Evolutionary conservation across 2,329 filamentous ascomycete genomes (phyloP).

Genomic region (Cytospora mali): DNA sequence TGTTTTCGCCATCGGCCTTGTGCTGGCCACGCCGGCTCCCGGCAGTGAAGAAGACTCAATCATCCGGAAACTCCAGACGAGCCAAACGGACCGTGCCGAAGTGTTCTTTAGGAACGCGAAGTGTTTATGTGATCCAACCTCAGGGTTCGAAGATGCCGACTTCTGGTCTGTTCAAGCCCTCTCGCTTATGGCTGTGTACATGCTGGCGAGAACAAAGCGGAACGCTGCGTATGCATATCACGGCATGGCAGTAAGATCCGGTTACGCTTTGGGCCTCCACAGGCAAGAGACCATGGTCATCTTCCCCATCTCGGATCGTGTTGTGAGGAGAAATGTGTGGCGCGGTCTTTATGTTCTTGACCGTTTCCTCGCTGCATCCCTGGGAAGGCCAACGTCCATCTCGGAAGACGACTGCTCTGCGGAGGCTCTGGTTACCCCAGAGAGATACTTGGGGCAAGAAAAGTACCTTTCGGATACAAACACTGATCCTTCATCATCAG

Average conservation of each 20-base stretch:
- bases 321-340: slow-evolving; percentile 61
- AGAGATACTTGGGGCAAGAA: slow-evolving; percentile 22
- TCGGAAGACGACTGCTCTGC: slow-evolving; percentile 64
- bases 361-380: slow-evolving; percentile 61
- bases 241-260: slow-evolving; percentile 65
- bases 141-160: slow-evolving; percentile 62
- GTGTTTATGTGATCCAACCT: slow-evolving; percentile 47
- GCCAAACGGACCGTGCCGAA: slow-evolving; percentile 58
- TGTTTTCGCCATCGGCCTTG: slow-evolving; percentile 64
- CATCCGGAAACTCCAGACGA: slow-evolving; percentile 52
- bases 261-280: slow-evolving; percentile 64
- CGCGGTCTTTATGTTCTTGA: slow-evolving; percentile 67
- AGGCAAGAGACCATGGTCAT: slow-evolving; percentile 60
- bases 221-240: slow-evolving; percentile 66
- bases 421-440: slow-evolving; percentile 42
- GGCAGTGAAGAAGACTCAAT: slow-evolving; percentile 53
- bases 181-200: slow-evolving; percentile 65
- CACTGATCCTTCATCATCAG: slow-evolving; percentile 29
- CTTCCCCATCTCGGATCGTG: slow-evolving; percentile 50
- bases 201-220: slow-evolving; percentile 61
- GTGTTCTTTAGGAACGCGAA: slow-evolving; percentile 64
- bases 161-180: slow-evolving; percentile 68
- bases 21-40: slow-evolving; percentile 55
- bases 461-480: slow-evolving; percentile 24
- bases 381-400: slow-evolving; percentile 65